phyloP scores from a whole-genome alignment of 164 flowering plant species.

The Tinospora cordifolia region DNA sequence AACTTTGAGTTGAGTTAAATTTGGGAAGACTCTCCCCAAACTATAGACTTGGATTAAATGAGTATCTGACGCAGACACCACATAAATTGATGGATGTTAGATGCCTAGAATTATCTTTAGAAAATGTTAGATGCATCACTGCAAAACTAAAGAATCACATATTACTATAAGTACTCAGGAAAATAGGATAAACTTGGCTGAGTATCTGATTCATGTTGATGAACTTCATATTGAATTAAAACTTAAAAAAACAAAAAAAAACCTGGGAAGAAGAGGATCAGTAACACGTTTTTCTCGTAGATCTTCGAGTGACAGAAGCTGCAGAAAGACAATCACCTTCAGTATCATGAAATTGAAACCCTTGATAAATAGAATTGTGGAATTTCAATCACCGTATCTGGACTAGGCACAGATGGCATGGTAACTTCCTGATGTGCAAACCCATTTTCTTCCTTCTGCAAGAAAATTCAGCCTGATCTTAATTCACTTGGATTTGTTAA shows the following conservation, averaged over 20 bases:
- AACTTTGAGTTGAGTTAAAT: no score
- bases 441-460: conserved; percentile 69
- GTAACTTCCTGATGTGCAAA: conserved; percentile 70
- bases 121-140: no score
- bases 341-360: not conserved
- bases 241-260: not conserved
- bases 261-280: conserved; percentile 92
- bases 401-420: conserved; percentile 80
- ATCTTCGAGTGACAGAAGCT: conserved; percentile 84
- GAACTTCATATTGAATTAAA: not conserved
- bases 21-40: no score
- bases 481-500: conserved; percentile 2
- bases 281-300: conserved; percentile 63
- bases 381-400: conserved; percentile 53
- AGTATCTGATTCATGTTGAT: not conserved
- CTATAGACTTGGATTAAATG: no score
- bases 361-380: not conserved
- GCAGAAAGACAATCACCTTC: conserved; percentile 19
- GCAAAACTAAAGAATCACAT: no score
- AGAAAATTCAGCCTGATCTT: conserved; percentile 11
- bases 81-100: no score
- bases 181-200: no score
- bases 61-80: no score
- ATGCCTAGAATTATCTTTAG: no score
- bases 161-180: no score